Evolutionary conservation across 345 rosid species (phyloP).

Genomic region (Cardamine occulta): DNA sequence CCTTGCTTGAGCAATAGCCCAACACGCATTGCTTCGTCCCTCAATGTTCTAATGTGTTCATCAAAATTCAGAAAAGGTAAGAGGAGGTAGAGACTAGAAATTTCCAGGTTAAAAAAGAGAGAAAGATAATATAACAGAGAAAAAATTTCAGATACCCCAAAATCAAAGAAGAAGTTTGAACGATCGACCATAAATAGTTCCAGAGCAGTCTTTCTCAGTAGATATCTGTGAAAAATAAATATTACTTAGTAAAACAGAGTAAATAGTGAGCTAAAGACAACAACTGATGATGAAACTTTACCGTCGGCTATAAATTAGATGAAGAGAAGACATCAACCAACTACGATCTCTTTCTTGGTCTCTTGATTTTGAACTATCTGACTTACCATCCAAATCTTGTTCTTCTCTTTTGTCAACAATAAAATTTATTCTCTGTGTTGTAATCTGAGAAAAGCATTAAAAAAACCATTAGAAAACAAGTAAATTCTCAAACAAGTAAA

Average conservation of each 20-base stretch:
- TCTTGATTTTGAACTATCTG: conserved; percentile 46
- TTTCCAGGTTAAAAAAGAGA: background rate
- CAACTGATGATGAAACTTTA: conserved; percentile 31
- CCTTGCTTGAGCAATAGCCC: conserved; percentile 77
- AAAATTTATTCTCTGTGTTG: conserved; percentile 86
- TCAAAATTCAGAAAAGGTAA: conserved; percentile 21
- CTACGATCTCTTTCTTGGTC: conserved; percentile 72
- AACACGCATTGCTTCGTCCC: conserved; percentile 80
- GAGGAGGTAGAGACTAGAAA: background rate
- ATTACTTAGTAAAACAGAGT: background rate
- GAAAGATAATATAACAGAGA: background rate
- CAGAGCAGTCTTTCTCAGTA: conserved; percentile 86
- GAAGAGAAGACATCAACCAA: conserved; percentile 85
- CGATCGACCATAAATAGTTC: conserved; percentile 96
- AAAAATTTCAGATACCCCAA: conserved; percentile 61
- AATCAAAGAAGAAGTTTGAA: conserved; percentile 94
- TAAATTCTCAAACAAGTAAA: conserved; percentile 4
- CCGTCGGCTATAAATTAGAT: conserved; percentile 93
- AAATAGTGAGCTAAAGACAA: conserved; percentile 20
- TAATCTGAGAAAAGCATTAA: conserved; percentile 56
- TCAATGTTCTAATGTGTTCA: conserved; percentile 62
- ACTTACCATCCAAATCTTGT: conserved; percentile 44
- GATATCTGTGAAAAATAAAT: conserved; percentile 55
- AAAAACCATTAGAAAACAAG: conserved; percentile 11
- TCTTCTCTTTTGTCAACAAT: conserved; percentile 60